phyloP scores from a whole-genome alignment of 208 protist genomes.

The Leishmania tropica region DNA sequence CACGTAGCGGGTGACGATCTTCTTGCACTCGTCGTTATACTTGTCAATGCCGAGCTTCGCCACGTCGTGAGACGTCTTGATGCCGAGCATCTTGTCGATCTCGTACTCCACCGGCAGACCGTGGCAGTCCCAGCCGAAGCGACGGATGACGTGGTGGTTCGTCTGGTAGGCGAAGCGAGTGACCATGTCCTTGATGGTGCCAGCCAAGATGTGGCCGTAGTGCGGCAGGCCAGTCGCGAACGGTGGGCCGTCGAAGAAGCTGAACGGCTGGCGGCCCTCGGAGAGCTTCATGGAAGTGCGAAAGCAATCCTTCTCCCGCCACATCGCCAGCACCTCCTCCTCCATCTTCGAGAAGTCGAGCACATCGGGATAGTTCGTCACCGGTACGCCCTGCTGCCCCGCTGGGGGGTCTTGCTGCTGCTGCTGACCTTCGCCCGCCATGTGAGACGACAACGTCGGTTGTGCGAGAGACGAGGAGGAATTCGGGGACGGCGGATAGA shows the following conservation, averaged over 20 bases:
- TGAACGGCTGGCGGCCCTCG: slow-evolving; percentile 85
- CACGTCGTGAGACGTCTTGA: slow-evolving; percentile 96
- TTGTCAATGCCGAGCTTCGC: slow-evolving; percentile 97
- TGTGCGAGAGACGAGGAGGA: not conserved
- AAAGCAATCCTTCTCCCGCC: slow-evolving; percentile 97
- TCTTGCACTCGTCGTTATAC: slow-evolving; percentile 98
- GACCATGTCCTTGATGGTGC: slow-evolving; percentile 99
- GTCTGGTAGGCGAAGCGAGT: slow-evolving; percentile 98
- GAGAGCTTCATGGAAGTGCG: slow-evolving; percentile 93
- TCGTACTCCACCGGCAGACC: slow-evolving; percentile 99
- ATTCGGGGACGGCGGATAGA: not conserved
- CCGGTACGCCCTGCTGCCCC: not conserved
- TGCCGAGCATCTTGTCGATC: slow-evolving; percentile 98
- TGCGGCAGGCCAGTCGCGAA: slow-evolving; percentile 99
- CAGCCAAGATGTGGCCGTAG: slow-evolving; percentile 99
- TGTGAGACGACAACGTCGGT: slow-evolving; percentile 5
- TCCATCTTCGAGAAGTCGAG: slow-evolving; percentile 96
- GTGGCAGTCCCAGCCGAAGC: slow-evolving; percentile 99
- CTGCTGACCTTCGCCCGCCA: slow-evolving; percentile 11
- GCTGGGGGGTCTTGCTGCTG: slow-evolving; percentile 24
- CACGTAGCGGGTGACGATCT: slow-evolving; percentile 99
- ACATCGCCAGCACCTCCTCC: slow-evolving; percentile 94
- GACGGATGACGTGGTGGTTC: slow-evolving; percentile 97
- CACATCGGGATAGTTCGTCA: slow-evolving; percentile 77
- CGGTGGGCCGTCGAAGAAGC: slow-evolving; percentile 99